These are phyloP conservation scores for Ganoderma multipileum DNA, from an alignment of 1,284 basidiomycete species.

Conservation along the genomic window DNA sequence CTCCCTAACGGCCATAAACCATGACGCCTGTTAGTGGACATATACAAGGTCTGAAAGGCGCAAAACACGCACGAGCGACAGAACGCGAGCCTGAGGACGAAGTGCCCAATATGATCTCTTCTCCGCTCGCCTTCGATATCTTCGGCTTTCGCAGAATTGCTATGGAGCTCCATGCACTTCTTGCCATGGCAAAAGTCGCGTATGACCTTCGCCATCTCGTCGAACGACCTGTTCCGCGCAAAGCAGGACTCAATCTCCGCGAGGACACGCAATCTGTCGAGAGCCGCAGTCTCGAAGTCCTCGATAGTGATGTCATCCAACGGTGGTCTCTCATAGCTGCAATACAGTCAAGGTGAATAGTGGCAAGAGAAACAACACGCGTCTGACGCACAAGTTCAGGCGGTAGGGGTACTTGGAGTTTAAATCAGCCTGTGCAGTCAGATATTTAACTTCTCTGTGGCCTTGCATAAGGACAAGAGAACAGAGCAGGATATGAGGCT, in stretches of 20 bases:
- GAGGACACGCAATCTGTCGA: constrained; percentile 89
- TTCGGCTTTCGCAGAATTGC: constrained; percentile 56
- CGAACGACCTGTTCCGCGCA: constrained; percentile 83
- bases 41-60: background rate
- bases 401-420: constrained; percentile 64
- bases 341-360: constrained; percentile 5
- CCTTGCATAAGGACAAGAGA: background rate
- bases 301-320: constrained; percentile 92
- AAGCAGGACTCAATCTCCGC: constrained; percentile 95
- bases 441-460: constrained; percentile 13
- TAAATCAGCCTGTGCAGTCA: constrained; percentile 30
- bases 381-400: constrained; percentile 78
- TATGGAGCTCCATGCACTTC: constrained; percentile 72
- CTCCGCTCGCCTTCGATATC: constrained; percentile 73
- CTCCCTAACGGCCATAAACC: constrained; percentile 60
- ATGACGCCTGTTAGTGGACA: background rate
- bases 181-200: constrained; percentile 59
- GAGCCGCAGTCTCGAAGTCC: constrained; percentile 93
- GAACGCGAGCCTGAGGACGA: constrained; percentile 94
- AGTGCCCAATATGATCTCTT: constrained; percentile 93
- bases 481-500: background rate
- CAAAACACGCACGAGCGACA: constrained; percentile 83
- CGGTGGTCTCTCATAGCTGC: constrained; percentile 89
- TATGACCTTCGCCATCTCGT: constrained; percentile 76
- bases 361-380: background rate